Percentiles rank a stretch among this genome's conserved stretches.
phyloP scores from a whole-genome alignment of 2,329 filamentous ascomycete species.

The Byssoonygena ceratinophila region DNA sequence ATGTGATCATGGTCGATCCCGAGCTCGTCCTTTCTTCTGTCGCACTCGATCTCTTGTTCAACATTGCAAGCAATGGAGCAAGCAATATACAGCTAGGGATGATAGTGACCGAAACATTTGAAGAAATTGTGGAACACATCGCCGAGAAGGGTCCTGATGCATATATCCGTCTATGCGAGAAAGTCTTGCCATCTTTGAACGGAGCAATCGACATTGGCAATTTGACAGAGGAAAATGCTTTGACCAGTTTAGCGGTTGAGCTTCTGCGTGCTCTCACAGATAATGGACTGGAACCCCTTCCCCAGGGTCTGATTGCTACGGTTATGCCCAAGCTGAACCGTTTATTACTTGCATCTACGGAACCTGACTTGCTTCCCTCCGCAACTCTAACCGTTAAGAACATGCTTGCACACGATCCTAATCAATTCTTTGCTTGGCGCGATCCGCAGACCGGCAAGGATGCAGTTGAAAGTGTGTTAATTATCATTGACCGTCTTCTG shows the following conservation, averaged over 20 bases:
- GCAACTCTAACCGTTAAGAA: slow-evolving; percentile 79
- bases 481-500: slow-evolving; percentile 85
- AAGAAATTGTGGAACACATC: slow-evolving; percentile 66
- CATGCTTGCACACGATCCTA: slow-evolving; percentile 78
- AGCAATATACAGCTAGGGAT: slow-evolving; percentile 84
- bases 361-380: slow-evolving; percentile 78
- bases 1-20: slow-evolving; percentile 70
- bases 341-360: slow-evolving; percentile 69
- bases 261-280: slow-evolving; percentile 71
- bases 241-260: slow-evolving; percentile 79
- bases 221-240: slow-evolving; percentile 64
- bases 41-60: slow-evolving; percentile 70
- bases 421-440: slow-evolving; percentile 79
- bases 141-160: slow-evolving; percentile 53
- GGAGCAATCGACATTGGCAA: slow-evolving; percentile 82
- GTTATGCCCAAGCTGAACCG: slow-evolving; percentile 79
- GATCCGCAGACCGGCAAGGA: slow-evolving; percentile 65
- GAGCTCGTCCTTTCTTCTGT: slow-evolving; percentile 61
- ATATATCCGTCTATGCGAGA: slow-evolving; percentile 69
- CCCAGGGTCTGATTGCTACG: slow-evolving; percentile 71
- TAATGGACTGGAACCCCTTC: slow-evolving; percentile 73
- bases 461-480: slow-evolving; percentile 76
- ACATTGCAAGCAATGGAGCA: slow-evolving; percentile 76
- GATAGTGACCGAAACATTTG: slow-evolving; percentile 80
- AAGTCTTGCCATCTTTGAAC: slow-evolving; percentile 76